Base-by-base conservation (phyloP, 1,284 basidiomycete species). In the Tranzscheliella williamsii region DNA sequence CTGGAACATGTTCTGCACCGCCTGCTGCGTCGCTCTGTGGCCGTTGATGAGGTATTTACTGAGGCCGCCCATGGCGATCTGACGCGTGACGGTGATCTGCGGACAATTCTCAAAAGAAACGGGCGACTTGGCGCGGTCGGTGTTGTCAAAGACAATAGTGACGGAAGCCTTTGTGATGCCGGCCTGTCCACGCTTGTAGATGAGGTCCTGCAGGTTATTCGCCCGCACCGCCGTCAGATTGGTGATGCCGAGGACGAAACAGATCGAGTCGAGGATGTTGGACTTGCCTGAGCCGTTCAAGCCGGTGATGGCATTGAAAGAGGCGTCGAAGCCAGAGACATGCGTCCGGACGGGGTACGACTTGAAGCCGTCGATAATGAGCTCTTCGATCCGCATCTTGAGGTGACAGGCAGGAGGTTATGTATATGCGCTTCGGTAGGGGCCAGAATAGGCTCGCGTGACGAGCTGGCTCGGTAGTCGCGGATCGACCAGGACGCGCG, bases 31-130 rank as follows among this genome's bases (percentile, higher is more conserved):
- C 3, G 91, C 84, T 75, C 94, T 95, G 82, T 97, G 95, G 0
- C 95, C 95, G 73, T 97, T 98, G 47, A 98, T 81, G 11, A 99
- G 85, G 79, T 96, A 98, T 73, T 98, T 98, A n/a, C 90, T 89
- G 43, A 89, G 83, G 58, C 93, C 95, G 0, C 93, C 93, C 40
- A 98, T 74, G 93, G 92, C 90, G 26, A 92, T 91, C 82, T 96
- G 94, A 49, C 95, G 86, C 21, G 93, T 98, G 18, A 99, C 93
- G 0, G 93, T 97, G 68, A 98, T 93, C 78, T 96, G 90, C 33
- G 87, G 84, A 47, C 82, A 86, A 53, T 88, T 84, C 75, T 92
- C 87, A 35, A 90, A 85, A 1, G 92, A 92, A 2, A 88, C 83
- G 0, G 93, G 95, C 61, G 90, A 91, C 54, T 85, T 91, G 16